These are phyloP conservation scores for Pezicula rhizophila DNA, from an alignment of 2,329 filamentous ascomycete species.

Conservation along the genomic window DNA sequence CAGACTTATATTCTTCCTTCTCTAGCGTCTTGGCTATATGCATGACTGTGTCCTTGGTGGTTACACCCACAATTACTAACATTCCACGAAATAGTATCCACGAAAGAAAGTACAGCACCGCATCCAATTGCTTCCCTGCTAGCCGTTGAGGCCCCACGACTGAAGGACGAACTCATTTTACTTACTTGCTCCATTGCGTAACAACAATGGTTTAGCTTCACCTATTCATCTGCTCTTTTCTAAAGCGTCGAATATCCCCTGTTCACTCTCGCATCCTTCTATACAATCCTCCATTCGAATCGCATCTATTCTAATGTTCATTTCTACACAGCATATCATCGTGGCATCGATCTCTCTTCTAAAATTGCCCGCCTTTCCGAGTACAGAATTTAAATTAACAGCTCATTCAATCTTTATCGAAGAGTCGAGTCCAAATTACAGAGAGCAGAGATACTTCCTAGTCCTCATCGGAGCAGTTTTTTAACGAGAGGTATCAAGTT, in stretches of 20 bases:
- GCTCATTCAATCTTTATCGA: constrained; percentile 8
- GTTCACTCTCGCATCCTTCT: too few species aligned
- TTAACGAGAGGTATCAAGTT: constrained; percentile 13
- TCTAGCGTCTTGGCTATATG: not conserved
- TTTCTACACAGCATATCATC: not conserved
- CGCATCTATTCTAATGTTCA: not conserved
- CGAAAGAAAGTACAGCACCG: not conserved
- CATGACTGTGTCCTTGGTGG: not conserved
- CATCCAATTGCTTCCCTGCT: not conserved
- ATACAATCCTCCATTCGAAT: not conserved
- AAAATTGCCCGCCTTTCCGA: constrained; percentile 4
- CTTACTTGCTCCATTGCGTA: not conserved
- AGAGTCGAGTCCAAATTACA: constrained; percentile 11
- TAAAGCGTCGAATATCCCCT: not conserved
- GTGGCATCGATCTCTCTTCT: not conserved
- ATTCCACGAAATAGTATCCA: not conserved
- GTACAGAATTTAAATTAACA: constrained; percentile 10
- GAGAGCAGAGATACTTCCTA: constrained; percentile 10
- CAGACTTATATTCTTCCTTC: not conserved
- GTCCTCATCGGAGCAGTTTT: constrained; percentile 10
- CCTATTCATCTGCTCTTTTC: not conserved
- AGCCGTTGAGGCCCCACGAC: not conserved
- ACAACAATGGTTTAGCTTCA: not conserved
- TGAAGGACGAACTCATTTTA: not conserved
- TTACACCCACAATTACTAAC: not conserved